Percentiles rank a stretch among this genome's conserved stretches.
These are phyloP conservation scores for Allium fistulosum DNA, from an alignment of 106 monocot species.

Conservation along the genomic window DNA sequence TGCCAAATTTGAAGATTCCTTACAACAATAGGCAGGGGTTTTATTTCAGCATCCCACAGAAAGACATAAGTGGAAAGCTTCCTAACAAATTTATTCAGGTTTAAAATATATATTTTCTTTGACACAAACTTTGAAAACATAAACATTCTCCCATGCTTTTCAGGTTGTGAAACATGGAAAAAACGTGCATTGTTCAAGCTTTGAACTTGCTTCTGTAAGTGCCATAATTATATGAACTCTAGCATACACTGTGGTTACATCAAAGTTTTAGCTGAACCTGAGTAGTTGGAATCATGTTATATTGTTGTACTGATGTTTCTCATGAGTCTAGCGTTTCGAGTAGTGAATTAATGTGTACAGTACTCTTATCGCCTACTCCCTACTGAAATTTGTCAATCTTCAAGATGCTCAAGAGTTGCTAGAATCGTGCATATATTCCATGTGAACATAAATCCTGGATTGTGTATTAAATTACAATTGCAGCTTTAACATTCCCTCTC, in stretches of 20 bases:
- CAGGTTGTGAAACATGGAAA: constrained; percentile 95
- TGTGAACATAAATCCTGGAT: no score
- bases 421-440: no score
- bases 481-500: background rate
- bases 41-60: constrained; percentile 90
- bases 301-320: no score
- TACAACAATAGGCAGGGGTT: constrained; percentile 88
- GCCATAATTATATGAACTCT: background rate
- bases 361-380: background rate
- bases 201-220: constrained; percentile 98
- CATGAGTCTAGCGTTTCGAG: no score
- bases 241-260: no score
- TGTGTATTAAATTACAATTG: no score
- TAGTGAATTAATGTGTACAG: no score
- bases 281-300: no score
- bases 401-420: background rate
- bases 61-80: constrained; percentile 70
- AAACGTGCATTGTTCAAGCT: constrained; percentile 82
- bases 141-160: background rate
- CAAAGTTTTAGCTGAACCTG: no score
- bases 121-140: background rate
- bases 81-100: constrained; percentile 96
- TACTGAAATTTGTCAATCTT: background rate
- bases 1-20: constrained; percentile 87
- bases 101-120: constrained; percentile 6